A percentile compares a stretch with the other conserved stretches of the same genome.
Conservation (phyloP, 1,284 basidiomycete genomes). For the Rhodotorula sp. region DNA sequence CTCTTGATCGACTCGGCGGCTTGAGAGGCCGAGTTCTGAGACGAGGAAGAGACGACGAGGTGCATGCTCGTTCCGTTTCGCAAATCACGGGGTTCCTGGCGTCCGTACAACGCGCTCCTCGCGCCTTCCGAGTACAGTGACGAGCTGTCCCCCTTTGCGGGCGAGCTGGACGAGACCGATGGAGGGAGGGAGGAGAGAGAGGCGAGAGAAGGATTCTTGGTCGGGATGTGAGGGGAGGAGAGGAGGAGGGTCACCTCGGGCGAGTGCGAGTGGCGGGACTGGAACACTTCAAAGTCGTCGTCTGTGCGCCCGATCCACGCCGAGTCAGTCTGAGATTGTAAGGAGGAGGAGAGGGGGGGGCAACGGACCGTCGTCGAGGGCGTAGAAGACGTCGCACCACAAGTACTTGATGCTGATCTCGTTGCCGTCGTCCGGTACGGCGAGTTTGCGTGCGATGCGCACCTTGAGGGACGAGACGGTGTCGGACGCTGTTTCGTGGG, state of each 20-base stretch:
- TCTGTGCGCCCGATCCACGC: slow-evolving; percentile 30
- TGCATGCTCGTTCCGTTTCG: slow-evolving; percentile 33
- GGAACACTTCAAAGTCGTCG: slow-evolving; percentile 45
- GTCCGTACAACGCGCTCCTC: slow-evolving; percentile 27
- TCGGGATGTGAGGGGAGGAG: slow-evolving; percentile 35
- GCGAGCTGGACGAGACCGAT: slow-evolving; percentile 14
- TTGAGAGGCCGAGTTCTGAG: background rate
- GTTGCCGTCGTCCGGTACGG: slow-evolving; percentile 12
- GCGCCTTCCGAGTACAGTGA: slow-evolving; percentile 31
- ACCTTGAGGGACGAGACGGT: slow-evolving; percentile 33
- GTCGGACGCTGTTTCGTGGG: slow-evolving; percentile 20
- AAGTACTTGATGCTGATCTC: slow-evolving; percentile 37
- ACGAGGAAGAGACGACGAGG: slow-evolving; percentile 10
- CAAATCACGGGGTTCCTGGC: slow-evolving; percentile 1
- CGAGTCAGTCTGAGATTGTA: background rate
- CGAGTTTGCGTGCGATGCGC: slow-evolving; percentile 33
- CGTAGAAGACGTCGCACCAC: slow-evolving; percentile 43
- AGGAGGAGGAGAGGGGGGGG: background rate
- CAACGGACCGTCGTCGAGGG: slow-evolving; percentile 44
- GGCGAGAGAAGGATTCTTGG: slow-evolving; percentile 40
- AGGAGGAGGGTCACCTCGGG: slow-evolving; percentile 41
- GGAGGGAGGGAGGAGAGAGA: slow-evolving; percentile 38
- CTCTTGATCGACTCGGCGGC: slow-evolving; percentile 10
- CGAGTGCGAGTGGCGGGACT: slow-evolving; percentile 26
- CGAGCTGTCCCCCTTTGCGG: slow-evolving; percentile 14